Percentiles rank a stretch among this genome's conserved stretches.
Evolutionary conservation across 1,284 basidiomycete genomes (phyloP).

Genomic region (Boletus albobrunnescens): DNA sequence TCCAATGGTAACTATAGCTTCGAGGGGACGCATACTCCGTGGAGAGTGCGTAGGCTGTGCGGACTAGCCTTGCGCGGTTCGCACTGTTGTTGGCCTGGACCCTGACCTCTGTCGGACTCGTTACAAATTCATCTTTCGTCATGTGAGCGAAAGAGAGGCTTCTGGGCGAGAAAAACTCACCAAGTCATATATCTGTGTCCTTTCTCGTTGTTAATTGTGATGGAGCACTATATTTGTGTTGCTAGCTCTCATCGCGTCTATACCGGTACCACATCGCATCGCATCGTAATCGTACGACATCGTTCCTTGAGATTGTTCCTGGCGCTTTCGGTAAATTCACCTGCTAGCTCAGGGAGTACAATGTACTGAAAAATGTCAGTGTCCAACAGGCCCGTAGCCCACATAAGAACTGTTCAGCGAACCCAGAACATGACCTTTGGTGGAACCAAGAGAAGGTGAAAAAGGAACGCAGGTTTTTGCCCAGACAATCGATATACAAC

Average conservation of each 20-base stretch:
- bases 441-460: conserved; percentile 3
- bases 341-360: not conserved
- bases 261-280: conserved; percentile 14
- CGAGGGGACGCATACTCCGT: not conserved
- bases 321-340: conserved; percentile 6
- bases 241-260: conserved; percentile 21
- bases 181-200: conserved; percentile 20
- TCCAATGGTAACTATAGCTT: conserved; percentile 15
- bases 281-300: conserved; percentile 29
- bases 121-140: conserved; percentile 7
- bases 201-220: conserved; percentile 34
- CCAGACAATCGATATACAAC: conserved; percentile 5
- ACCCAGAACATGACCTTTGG: conserved; percentile 1
- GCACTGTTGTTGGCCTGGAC: conserved; percentile 12
- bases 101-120: conserved; percentile 5
- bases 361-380: conserved; percentile 2
- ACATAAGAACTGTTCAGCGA: conserved; percentile 1
- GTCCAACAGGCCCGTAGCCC: not conserved
- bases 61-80: conserved; percentile 4
- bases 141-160: conserved; percentile 11
- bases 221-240: conserved; percentile 28
- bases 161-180: conserved; percentile 15
- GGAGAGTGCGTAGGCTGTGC: conserved; percentile 11
- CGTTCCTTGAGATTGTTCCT: conserved; percentile 22
- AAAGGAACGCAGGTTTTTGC: conserved; percentile 5